Evolutionary conservation across 805 yeast species (phyloP).

Genomic region (Osmozyma mogii): DNA sequence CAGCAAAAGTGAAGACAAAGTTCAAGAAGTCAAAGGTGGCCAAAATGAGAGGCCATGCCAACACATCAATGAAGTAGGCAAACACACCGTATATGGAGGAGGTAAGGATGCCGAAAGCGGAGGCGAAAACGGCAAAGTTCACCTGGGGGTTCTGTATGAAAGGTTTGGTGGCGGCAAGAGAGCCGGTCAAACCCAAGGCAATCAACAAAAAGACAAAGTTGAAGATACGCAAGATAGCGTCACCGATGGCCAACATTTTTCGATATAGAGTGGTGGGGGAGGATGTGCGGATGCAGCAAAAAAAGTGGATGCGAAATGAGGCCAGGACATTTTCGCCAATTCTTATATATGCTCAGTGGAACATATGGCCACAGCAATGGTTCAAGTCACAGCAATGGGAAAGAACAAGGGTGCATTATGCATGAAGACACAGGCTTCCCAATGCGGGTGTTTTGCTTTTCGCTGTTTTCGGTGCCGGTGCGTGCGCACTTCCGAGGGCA

Average conservation of each 20-base stretch:
- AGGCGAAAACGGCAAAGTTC: conserved; percentile 79
- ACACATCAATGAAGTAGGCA: conserved; percentile 68
- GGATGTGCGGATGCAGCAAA: background rate
- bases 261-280: background rate
- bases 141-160: conserved; percentile 65
- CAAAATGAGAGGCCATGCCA: conserved; percentile 83
- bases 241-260: conserved; percentile 61
- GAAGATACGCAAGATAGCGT: conserved; percentile 62
- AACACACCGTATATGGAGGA: conserved; percentile 71
- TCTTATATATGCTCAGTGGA: conserved; percentile 1
- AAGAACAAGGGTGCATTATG: conserved; percentile 2
- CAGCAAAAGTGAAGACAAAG: conserved; percentile 87
- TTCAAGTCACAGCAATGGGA: background rate
- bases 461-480: no score
- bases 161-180: conserved; percentile 62
- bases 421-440: conserved; percentile 1
- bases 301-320: conserved; percentile 1
- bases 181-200: conserved; percentile 80
- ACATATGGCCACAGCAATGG: conserved; percentile 4
- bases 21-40: conserved; percentile 77
- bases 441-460: conserved; percentile 11
- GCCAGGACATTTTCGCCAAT: no score
- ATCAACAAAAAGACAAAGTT: conserved; percentile 73
- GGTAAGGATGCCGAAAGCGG: conserved; percentile 77
- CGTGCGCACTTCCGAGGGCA: no score